Conservation (phyloP, 1,284 basidiomycete species). For the Amylostereum chailletii region DNA sequence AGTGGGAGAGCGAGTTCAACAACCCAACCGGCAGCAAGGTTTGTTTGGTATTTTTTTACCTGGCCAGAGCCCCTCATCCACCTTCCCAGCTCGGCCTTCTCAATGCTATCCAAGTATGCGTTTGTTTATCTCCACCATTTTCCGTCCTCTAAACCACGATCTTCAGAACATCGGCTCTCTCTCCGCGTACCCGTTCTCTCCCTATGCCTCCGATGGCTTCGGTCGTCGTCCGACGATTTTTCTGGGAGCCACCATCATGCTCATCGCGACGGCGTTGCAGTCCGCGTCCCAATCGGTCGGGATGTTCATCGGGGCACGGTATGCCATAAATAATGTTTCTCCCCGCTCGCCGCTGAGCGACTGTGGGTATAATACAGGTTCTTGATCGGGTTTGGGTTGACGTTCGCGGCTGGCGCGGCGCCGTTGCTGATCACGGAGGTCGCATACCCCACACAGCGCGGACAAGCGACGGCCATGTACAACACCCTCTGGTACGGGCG, state of each 20-base stretch:
- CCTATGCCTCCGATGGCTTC: conserved; percentile 57
- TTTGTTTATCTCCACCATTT: background rate
- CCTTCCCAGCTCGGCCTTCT: conserved; percentile 47
- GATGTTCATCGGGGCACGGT: conserved; percentile 78
- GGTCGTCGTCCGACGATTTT: conserved; percentile 57
- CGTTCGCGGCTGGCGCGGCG: conserved; percentile 39
- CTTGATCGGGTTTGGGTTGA: conserved; percentile 46
- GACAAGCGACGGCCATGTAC: conserved; percentile 42
- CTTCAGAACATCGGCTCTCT: conserved; percentile 55
- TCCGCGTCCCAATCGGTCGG: conserved; percentile 60
- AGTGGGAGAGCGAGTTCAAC: conserved; percentile 54
- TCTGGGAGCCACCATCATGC: conserved; percentile 55
- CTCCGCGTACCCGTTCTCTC: conserved; percentile 58
- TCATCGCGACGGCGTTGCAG: conserved; percentile 48
- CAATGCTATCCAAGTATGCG: conserved; percentile 59
- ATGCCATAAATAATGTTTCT: conserved; percentile 5
- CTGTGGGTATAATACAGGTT: conserved; percentile 22
- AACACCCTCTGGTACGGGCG: conserved; percentile 42
- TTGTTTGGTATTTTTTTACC: background rate
- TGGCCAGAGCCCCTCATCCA: background rate
- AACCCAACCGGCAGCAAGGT: conserved; percentile 41
- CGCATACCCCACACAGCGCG: conserved; percentile 45
- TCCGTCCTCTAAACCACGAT: background rate
- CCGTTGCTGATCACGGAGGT: conserved; percentile 48
- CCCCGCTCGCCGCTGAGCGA: background rate